These are phyloP conservation scores for Epichloe uncinata DNA, from an alignment of 2,329 filamentous ascomycete species.

Conservation along the genomic window DNA sequence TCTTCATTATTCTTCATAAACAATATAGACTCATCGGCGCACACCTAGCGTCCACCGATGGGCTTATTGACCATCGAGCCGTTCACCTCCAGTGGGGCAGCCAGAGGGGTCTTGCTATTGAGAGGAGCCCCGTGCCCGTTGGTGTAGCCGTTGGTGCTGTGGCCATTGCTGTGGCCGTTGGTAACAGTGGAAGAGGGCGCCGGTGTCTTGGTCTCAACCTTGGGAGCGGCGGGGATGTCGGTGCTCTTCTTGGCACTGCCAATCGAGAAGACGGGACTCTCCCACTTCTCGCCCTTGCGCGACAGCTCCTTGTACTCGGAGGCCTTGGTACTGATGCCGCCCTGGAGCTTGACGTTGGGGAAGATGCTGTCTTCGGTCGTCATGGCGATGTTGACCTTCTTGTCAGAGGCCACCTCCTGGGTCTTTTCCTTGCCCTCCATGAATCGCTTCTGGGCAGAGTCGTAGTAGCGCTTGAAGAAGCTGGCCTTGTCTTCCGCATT, in stretches of 20 bases:
- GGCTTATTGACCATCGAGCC: neutral
- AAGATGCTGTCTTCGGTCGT: constrained; percentile 79
- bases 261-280: constrained; percentile 85
- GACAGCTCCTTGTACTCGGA: constrained; percentile 87
- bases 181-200: constrained; percentile 10
- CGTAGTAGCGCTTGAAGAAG: constrained; percentile 75
- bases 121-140: constrained; percentile 5
- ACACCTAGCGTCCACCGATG: constrained; percentile 9
- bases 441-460: constrained; percentile 59
- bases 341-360: constrained; percentile 69
- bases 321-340: constrained; percentile 80
- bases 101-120: constrained; percentile 2
- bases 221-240: constrained; percentile 51
- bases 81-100: constrained; percentile 1
- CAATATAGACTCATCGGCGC: constrained; percentile 5
- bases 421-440: constrained; percentile 69
- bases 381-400: constrained; percentile 44
- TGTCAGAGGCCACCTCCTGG: constrained; percentile 45
- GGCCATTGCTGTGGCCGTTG: constrained; percentile 9
- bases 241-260: constrained; percentile 61
- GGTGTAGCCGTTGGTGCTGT: constrained; percentile 10
- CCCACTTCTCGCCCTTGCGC: constrained; percentile 81
- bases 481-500: constrained; percentile 64
- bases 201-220: constrained; percentile 32
- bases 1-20: constrained; percentile 1